Conservation (phyloP, 768 basidiomycete genomes). For the Tephrocybe sp. region DNA sequence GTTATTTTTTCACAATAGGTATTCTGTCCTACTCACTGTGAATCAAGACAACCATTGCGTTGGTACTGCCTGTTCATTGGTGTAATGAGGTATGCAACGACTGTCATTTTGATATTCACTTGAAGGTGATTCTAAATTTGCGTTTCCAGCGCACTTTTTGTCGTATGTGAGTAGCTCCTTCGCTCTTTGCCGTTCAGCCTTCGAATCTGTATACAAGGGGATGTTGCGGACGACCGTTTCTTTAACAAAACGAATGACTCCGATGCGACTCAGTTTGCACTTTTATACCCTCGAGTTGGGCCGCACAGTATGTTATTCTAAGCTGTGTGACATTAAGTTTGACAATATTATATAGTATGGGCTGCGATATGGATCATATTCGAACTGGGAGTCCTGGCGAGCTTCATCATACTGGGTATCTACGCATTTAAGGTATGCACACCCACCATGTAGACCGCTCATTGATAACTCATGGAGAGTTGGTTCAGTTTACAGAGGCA, state of each 20-base stretch:
- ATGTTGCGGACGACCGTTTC: slow-evolving; percentile 90
- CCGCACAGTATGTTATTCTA: slow-evolving; percentile 57
- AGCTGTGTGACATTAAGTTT: background rate
- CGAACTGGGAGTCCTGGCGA: slow-evolving; percentile 68
- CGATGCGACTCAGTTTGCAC: slow-evolving; percentile 84
- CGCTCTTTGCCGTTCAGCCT: background rate
- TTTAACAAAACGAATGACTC: slow-evolving; percentile 94
- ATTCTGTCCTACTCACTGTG: background rate
- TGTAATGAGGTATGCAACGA: slow-evolving; percentile 69
- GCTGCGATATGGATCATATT: slow-evolving; percentile 83
- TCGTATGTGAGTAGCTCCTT: slow-evolving; percentile 61
- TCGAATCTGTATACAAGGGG: slow-evolving; percentile 53
- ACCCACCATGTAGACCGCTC: slow-evolving; percentile 2
- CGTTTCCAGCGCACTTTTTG: slow-evolving; percentile 67
- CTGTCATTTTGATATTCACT: background rate
- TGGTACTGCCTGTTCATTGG: slow-evolving; percentile 85
- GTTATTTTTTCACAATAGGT: background rate
- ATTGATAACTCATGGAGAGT: background rate
- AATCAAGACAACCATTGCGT: slow-evolving; percentile 66
- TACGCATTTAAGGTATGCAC: slow-evolving; percentile 71
- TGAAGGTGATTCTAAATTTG: background rate
- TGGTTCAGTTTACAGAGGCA: slow-evolving; percentile 43
- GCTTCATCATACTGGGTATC: slow-evolving; percentile 80
- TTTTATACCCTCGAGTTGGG: slow-evolving; percentile 67
- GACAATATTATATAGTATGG: slow-evolving; percentile 55